Evolutionary conservation across 768 basidiomycete genomes (phyloP), one percentile per base, ranked within the genome.

Genomic region (Collybiopsis luxurians): DNA sequence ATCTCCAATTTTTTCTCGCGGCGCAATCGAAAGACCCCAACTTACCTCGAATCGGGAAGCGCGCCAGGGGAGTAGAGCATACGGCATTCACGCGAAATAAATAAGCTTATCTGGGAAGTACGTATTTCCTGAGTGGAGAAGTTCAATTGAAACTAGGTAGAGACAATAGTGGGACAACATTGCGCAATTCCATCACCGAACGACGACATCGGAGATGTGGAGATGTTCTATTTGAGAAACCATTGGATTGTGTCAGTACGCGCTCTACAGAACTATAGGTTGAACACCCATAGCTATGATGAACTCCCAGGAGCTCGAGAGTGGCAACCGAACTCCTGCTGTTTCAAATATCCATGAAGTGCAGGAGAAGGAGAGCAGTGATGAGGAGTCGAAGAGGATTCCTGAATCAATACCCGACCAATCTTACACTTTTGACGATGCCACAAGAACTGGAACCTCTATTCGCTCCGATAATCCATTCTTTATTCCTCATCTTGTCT

Each of bases 401-500:
- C 23, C 23, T 21, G 5, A 38, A n/a, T 31, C 6, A 34, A 31
- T 17, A 36, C 36, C 15, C 6, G 11, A n/a, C 36, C 4, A n/a
- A 21, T 49, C 26, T 31, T 15, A 36, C 23, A 17, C 26, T 7
- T 17, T 28, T 26, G 26, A 48, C 39, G 53, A 47, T n/a, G 55
- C 58, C 48, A 58, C 59, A 15, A 57, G 57, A 3, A 56, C 56
- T 13, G 56, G 40, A 15, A 58, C 52, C 7, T 54, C 24, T 11
- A 44, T 30, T 2, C 36, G 55, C 12, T 30, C 57, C 1, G 63
- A 70, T 15, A 71, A 70, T 53, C 51, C 60, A 1, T 62, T 62
- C 57, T 70, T 66, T 54, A 62, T 71, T 15, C 63, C 64, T 26
- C 60, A 66, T 49, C 56, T 75, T 13, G 53, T 60, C 19, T 75